Conservation (phyloP, 2,329 filamentous ascomycete genomes). For the Aspergillus persii region DNA sequence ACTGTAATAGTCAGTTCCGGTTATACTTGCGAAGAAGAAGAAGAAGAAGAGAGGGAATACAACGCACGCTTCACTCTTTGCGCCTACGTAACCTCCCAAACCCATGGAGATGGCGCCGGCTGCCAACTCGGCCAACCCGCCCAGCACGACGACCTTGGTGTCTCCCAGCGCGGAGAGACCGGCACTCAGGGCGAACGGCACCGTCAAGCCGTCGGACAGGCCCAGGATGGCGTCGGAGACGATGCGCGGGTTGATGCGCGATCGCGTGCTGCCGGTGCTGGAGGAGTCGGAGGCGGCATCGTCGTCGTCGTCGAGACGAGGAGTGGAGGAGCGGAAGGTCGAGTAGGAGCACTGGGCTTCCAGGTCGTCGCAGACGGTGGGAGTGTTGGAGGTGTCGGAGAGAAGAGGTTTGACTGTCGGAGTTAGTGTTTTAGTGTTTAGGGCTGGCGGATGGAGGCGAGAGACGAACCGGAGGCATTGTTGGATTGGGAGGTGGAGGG, state of each 20-base stretch:
- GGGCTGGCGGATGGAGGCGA: background rate
- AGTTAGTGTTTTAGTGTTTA: background rate
- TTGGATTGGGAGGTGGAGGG: conserved; percentile 18
- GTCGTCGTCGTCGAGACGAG: conserved; percentile 20
- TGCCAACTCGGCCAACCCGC: conserved; percentile 73
- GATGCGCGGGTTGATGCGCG: conserved; percentile 43
- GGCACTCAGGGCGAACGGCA: conserved; percentile 75
- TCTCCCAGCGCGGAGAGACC: conserved; percentile 62
- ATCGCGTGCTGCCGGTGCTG: conserved; percentile 25
- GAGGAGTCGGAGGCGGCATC: conserved; percentile 1
- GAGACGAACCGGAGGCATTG: conserved; percentile 7
- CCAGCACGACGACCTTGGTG: conserved; percentile 67
- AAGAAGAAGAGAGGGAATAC: too few species aligned
- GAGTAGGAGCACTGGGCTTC: conserved; percentile 37
- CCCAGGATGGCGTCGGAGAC: conserved; percentile 67
- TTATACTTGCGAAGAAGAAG: too few species aligned
- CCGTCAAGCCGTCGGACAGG: conserved; percentile 74
- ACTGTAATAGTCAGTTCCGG: conserved; percentile 17
- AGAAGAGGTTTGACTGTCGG: conserved; percentile 34
- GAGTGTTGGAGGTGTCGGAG: conserved; percentile 11
- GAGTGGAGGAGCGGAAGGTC: conserved; percentile 30
- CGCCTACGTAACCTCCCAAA: conserved; percentile 68
- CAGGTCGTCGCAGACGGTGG: conserved; percentile 23
- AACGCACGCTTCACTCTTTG: conserved; percentile 51
- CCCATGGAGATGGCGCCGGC: conserved; percentile 77